Conservation (phyloP, 768 basidiomycete genomes). For the Arthromyces matolae region DNA sequence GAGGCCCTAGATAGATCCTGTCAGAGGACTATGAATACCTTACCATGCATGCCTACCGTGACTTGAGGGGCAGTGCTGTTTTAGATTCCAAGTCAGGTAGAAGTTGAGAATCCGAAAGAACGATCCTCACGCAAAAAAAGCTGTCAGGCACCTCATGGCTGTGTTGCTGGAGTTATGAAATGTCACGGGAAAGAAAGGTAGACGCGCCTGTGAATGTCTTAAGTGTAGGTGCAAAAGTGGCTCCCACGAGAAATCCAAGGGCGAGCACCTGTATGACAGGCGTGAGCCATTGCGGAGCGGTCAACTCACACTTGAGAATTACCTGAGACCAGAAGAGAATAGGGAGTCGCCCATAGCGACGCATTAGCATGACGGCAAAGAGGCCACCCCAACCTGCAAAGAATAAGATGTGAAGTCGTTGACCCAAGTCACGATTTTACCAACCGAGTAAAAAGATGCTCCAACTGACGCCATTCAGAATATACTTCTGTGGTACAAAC, state of each 20-base stretch:
- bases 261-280: conserved; percentile 42
- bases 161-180: not conserved
- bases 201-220: conserved; percentile 44
- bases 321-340: conserved; percentile 73
- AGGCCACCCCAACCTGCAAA: conserved; percentile 53
- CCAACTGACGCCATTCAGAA: conserved; percentile 39
- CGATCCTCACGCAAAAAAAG: conserved; percentile 46
- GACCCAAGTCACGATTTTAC: conserved; percentile 14
- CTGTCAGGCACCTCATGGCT: conserved; percentile 59
- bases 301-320: conserved; percentile 6
- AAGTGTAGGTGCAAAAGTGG: conserved; percentile 51
- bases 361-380: conserved; percentile 62
- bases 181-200: not conserved
- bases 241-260: conserved; percentile 54
- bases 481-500: not conserved
- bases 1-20: conserved; percentile 37
- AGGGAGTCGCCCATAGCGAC: conserved; percentile 61
- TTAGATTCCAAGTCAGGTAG: conserved; percentile 1
- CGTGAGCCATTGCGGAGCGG: not conserved
- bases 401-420: not conserved
- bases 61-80: conserved; percentile 44
- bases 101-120: not conserved
- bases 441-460: conserved; percentile 60
- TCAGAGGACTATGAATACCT: not conserved
- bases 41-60: conserved; percentile 37